These are phyloP conservation scores for Acrocalymma vagum DNA, from an alignment of 2,329 filamentous ascomycete species.

Conservation along the genomic window DNA sequence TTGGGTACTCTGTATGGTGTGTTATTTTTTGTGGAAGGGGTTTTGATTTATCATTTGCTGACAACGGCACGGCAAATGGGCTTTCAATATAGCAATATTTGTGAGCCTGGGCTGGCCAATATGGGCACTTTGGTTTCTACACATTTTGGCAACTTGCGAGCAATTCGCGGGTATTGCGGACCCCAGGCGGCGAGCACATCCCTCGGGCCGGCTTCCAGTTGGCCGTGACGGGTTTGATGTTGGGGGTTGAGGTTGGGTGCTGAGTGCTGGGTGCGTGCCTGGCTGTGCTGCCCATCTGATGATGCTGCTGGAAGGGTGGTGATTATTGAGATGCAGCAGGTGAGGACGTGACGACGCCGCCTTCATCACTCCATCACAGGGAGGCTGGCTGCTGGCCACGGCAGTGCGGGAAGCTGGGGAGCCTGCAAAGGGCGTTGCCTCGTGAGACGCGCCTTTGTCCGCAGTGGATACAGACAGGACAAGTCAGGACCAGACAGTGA, in stretches of 20 bases:
- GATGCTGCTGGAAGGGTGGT: constrained; percentile 9
- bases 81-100: constrained; percentile 21
- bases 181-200: constrained; percentile 14
- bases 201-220: constrained; percentile 40
- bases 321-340: constrained; percentile 18
- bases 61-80: constrained; percentile 19
- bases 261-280: constrained; percentile 30
- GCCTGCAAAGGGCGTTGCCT: constrained; percentile 19
- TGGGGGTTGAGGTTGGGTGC: too few relatives aligned
- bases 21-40: constrained; percentile 28
- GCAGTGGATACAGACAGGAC: too few relatives aligned
- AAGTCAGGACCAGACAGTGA: too few relatives aligned
- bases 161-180: constrained; percentile 30
- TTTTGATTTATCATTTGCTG: too few relatives aligned
- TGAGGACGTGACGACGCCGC: neutral
- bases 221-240: constrained; percentile 16
- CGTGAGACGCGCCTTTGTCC: constrained; percentile 25
- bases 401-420: neutral
- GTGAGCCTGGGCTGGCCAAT: constrained; percentile 15
- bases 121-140: too few relatives aligned
- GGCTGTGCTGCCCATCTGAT: constrained; percentile 10
- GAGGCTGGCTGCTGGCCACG: neutral
- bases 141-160: constrained; percentile 12
- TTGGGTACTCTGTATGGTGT: constrained; percentile 5
- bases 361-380: neutral